Conservation (phyloP, 75 land plant species). For the Pseudotsuga menziesii region DNA sequence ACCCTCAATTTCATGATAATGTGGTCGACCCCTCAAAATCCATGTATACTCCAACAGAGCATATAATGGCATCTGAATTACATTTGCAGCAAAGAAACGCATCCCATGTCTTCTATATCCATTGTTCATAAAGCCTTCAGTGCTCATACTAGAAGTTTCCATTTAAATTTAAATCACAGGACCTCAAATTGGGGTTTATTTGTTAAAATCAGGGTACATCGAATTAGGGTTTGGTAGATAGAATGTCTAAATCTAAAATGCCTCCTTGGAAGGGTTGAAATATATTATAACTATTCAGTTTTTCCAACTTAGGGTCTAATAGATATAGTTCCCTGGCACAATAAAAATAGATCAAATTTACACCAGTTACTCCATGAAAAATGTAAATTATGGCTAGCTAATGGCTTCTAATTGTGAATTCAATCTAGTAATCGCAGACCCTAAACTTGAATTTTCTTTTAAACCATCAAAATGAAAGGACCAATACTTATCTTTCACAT, state of each 20-base stretch:
- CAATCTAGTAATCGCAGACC: background rate
- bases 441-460: background rate
- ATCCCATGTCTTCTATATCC: constrained; percentile 53
- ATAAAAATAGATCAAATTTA: background rate
- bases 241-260: background rate
- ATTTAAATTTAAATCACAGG: background rate
- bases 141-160: constrained; percentile 7
- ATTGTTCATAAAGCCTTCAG: background rate
- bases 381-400: background rate
- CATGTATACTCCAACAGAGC: constrained; percentile 66
- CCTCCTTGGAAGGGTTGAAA: background rate
- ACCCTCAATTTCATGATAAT: constrained; percentile 34
- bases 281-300: background rate
- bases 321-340: background rate
- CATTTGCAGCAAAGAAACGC: constrained; percentile 57
- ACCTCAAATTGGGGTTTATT: background rate
- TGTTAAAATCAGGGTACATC: no score
- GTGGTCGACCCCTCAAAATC: constrained; percentile 40
- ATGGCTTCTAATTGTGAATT: background rate
- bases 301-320: background rate
- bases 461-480: background rate
- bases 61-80: constrained; percentile 57
- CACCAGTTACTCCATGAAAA: background rate
- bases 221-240: background rate
- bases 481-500: background rate